Percentiles rank a stretch among this genome's conserved stretches.
Conservation (phyloP, 345 rosid species). For the Melastoma malabathricum region DNA sequence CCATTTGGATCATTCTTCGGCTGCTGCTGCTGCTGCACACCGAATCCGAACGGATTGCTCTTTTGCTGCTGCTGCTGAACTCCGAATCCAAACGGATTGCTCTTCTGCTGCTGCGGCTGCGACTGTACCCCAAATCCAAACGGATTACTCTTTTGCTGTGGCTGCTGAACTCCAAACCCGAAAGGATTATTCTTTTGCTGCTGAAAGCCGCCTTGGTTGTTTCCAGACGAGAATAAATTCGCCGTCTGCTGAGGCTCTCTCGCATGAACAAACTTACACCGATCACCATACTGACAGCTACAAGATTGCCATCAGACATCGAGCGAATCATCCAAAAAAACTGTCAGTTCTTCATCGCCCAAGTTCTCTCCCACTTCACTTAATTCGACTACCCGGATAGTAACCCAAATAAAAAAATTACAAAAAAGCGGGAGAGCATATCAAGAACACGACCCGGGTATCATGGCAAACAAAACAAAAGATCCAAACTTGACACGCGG, state of each 20-base stretch:
- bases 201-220: conserved; percentile 20
- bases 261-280: conserved; percentile 58
- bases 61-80: conserved; percentile 47
- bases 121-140: too few relatives aligned
- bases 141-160: too few relatives aligned
- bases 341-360: too few relatives aligned
- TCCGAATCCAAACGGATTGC: conserved; percentile 69
- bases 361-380: too few relatives aligned
- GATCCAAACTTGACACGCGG: too few relatives aligned
- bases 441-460: too few relatives aligned
- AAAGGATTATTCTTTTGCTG: conserved; percentile 47
- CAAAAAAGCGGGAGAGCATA: too few relatives aligned
- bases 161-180: conserved; percentile 73
- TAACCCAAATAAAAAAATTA: too few relatives aligned
- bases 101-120: conserved; percentile 38
- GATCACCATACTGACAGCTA: conserved; percentile 76
- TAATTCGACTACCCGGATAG: too few relatives aligned
- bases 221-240: conserved; percentile 44
- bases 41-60: conserved; percentile 63
- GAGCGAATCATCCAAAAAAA: background rate
- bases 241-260: conserved; percentile 32
- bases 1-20: too few relatives aligned
- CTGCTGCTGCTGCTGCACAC: conserved; percentile 24
- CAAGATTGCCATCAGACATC: conserved; percentile 5
- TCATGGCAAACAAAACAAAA: too few relatives aligned